phyloP scores from a whole-genome alignment of 192 early-diverging fungal species.

The Linnemannia hyalina region DNA sequence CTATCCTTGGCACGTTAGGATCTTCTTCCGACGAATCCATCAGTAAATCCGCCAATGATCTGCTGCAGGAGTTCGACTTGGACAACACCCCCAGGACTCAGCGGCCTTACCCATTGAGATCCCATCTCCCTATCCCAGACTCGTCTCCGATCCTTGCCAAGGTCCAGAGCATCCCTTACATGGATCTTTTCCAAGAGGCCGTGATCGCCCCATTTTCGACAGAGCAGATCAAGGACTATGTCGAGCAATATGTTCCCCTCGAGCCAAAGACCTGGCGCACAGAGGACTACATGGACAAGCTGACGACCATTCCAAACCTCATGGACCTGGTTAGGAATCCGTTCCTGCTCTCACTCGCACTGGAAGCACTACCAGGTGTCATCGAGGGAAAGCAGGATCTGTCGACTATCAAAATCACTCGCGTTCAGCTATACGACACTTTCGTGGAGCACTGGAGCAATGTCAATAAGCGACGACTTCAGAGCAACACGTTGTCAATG shows the following conservation, averaged over 20 bases:
- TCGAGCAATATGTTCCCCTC: not conserved
- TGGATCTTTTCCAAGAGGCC: slow-evolving; percentile 1
- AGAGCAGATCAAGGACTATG: not conserved
- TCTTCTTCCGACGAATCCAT: too few species aligned
- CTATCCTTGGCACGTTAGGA: too few species aligned
- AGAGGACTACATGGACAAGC: not conserved
- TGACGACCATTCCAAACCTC: not conserved
- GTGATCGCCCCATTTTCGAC: not conserved
- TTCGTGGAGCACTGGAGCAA: not conserved
- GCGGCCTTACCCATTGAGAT: too few species aligned
- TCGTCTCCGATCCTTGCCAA: too few species aligned
- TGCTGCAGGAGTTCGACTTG: too few species aligned
- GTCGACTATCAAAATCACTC: not conserved
- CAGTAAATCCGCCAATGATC: too few species aligned
- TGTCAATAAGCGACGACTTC: not conserved
- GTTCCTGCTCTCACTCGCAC: not conserved
- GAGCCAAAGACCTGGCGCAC: not conserved
- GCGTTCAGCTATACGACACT: not conserved
- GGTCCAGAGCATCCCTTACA: too few species aligned
- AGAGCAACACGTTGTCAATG: not conserved
- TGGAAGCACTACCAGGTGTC: not conserved
- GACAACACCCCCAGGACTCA: too few species aligned
- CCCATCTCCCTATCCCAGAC: too few species aligned
- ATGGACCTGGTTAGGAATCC: not conserved
- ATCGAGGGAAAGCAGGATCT: not conserved